These are phyloP conservation scores for Linderniella brevidens DNA, from an alignment of 257 asterid species.

Conservation along the genomic window DNA sequence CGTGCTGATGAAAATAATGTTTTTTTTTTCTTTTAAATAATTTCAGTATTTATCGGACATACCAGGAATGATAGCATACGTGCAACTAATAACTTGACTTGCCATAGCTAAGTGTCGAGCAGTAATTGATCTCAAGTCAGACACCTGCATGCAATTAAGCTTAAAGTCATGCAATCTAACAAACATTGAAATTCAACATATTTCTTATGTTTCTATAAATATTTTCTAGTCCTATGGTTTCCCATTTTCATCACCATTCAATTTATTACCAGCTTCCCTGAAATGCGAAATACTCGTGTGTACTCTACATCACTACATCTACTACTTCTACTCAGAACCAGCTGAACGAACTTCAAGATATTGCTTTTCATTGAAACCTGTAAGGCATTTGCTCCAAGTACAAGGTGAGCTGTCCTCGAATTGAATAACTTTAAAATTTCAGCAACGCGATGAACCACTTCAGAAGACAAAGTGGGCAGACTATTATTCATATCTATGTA, in stretches of 20 bases:
- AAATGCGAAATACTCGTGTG: too few species aligned
- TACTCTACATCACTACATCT: too few species aligned
- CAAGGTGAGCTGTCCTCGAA: conserved; percentile 93
- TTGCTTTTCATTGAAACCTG: conserved; percentile 32
- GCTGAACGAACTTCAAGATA: too few species aligned
- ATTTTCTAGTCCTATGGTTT: too few species aligned
- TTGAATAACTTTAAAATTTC: conserved; percentile 87
- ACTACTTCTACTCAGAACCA: too few species aligned
- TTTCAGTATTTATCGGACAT: conserved; percentile 15
- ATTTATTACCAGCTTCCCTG: too few species aligned
- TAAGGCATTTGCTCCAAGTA: conserved; percentile 98
- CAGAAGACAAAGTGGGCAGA: conserved; percentile 75
- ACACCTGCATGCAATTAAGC: conserved; percentile 49
- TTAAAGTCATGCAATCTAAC: background rate
- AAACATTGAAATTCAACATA: background rate
- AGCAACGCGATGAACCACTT: conserved; percentile 84
- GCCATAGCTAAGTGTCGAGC: conserved; percentile 98
- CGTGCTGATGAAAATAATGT: too few species aligned
- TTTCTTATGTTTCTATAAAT: too few species aligned
- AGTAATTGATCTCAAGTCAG: conserved; percentile 96
- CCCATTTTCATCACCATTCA: too few species aligned
- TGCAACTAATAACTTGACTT: conserved; percentile 89
- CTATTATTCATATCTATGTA: conserved; percentile 64
- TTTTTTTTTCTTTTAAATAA: too few species aligned
- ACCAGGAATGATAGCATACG: conserved; percentile 83